Percentiles rank a stretch among this genome's conserved stretches.
Conservation (phyloP, 2,329 filamentous ascomycete species). For the Polytolypa hystricis region DNA sequence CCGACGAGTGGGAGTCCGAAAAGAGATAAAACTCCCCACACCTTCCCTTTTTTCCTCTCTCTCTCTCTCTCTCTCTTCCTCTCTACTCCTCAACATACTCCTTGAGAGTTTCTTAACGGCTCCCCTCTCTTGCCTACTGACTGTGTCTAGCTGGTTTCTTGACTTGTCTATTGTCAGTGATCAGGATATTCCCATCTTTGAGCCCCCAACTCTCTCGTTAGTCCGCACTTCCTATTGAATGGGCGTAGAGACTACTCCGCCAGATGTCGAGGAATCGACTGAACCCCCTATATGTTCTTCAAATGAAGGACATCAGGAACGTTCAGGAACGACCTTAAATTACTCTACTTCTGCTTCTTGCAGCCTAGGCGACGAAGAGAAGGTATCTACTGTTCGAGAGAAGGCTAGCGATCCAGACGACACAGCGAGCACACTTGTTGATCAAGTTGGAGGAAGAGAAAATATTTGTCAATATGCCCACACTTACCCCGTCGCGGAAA, state of each 20-base stretch:
- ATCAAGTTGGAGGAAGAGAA: constrained; percentile 6
- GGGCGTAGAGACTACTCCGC: constrained; percentile 27
- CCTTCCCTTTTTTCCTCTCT: background rate
- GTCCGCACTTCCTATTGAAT: constrained; percentile 22
- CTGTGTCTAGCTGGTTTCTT: background rate
- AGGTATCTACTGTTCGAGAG: constrained; percentile 7
- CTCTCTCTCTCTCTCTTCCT: background rate
- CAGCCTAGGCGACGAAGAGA: constrained; percentile 11
- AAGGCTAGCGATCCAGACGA: background rate
- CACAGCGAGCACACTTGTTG: constrained; percentile 6
- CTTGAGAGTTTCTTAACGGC: background rate
- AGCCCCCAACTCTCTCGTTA: background rate
- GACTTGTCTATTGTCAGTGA: no score
- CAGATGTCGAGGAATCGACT: constrained; percentile 33
- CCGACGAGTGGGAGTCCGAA: background rate
- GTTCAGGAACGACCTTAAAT: constrained; percentile 15
- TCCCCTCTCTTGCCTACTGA: background rate
- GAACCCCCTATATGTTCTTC: constrained; percentile 30
- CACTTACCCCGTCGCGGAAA: constrained; percentile 14
- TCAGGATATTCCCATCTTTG: no score
- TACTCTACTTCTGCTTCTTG: constrained; percentile 8
- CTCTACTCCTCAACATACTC: background rate
- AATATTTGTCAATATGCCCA: constrained; percentile 16
- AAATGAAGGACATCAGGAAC: constrained; percentile 14
- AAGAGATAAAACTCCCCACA: background rate